Evolutionary conservation across 371 early-diverging fungal species (phyloP), one percentile per base, ranked within the genome.

Genomic region (Mortierella sp.): DNA sequence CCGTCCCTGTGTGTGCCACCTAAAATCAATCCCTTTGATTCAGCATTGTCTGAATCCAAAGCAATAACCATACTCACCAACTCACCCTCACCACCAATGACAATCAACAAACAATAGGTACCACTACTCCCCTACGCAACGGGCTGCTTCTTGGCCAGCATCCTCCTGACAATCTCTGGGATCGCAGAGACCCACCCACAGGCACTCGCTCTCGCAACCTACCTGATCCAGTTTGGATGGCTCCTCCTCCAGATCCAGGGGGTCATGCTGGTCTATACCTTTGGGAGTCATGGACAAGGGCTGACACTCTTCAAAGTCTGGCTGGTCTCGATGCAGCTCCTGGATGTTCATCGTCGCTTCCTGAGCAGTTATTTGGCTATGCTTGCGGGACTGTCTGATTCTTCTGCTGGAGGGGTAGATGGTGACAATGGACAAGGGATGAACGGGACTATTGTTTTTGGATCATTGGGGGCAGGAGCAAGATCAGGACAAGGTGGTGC

Each of bases 141-240:
- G 63, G 83, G 83, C 11, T 83, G 79, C 41, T 73, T 83, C 43
- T 76, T 83, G 3, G 83, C 83, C 31, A 70, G 79, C 14, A 14
- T 75, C 37, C 53, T 83, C 34, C 70, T 83, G 45, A 83, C 79
- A 43, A 65, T 83, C 31, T 78, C 83, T 4, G 83, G 83, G 1
- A 83, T 83, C 29, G 79, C 78, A 24, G 83, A 83, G 37, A 83
- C 83, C 1, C 83, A 83, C 16, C 79, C 83, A 5, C 68, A 83
- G 4, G 83, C 83, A 1, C 64, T 83, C 16, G 68, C 70, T 14
- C 37, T 83, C 9, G 79, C 83, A 4, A 78, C 79, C 0, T 71
- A 79, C 22, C 44, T 76, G 26, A 83, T 83, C 16, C 83, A 83
- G 26, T 58, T 68, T 11, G 83, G 79, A 63, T 83, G 83, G 83